These are phyloP conservation scores for Colletotrichum liaoningense DNA, from an alignment of 2,329 filamentous ascomycete species.

Conservation along the genomic window DNA sequence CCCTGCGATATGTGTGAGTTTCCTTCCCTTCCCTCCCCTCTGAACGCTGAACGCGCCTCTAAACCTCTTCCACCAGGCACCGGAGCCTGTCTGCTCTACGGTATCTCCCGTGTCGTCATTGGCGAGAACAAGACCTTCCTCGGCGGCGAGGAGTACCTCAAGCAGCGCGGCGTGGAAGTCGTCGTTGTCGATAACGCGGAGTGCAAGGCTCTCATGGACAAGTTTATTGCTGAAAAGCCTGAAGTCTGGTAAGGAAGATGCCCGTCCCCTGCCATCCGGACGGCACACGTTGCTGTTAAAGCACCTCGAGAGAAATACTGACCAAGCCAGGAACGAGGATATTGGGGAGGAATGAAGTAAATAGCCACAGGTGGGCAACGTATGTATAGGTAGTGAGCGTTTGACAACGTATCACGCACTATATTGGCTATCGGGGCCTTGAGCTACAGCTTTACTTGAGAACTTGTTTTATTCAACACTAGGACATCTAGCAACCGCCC, in stretches of 20 bases:
- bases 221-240: constrained; percentile 78
- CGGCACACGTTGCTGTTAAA: too few species aligned
- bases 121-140: constrained; percentile 82
- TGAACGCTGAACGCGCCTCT: neutral
- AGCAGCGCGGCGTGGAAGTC: constrained; percentile 76
- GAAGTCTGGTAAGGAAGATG: constrained; percentile 71
- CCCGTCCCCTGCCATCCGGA: neutral
- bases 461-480: constrained; percentile 34
- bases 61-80: constrained; percentile 53
- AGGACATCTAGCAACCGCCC: constrained; percentile 21
- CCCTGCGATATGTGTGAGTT: constrained; percentile 80
- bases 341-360: constrained; percentile 28
- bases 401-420: neutral
- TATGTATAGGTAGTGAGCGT: neutral
- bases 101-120: constrained; percentile 78
- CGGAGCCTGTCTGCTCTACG: constrained; percentile 81
- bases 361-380: neutral
- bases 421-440: neutral
- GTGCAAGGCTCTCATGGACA: constrained; percentile 76
- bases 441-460: neutral
- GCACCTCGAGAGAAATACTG: neutral
- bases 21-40: neutral
- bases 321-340: constrained; percentile 27
- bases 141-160: constrained; percentile 78
- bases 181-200: constrained; percentile 75